Evolutionary conservation across 176 grass and related monocot species (phyloP).

Genomic region (Chrysopogon serrulatus): DNA sequence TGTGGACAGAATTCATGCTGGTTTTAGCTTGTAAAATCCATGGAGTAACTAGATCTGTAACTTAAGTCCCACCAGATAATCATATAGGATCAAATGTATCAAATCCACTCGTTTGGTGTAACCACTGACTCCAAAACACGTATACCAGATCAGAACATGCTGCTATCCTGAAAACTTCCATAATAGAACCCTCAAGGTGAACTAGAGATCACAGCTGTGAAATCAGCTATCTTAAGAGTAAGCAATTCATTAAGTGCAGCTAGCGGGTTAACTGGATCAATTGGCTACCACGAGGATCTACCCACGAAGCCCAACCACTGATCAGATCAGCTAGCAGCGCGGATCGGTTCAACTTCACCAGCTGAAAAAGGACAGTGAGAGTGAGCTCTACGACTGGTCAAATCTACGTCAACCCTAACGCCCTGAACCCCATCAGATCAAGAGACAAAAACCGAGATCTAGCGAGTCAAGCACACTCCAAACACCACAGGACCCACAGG

Average conservation of each 20-base stretch:
- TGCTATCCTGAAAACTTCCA: background rate
- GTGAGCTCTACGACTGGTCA: constrained; percentile 14
- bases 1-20: background rate
- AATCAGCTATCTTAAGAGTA: background rate
- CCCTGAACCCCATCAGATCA: background rate
- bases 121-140: background rate
- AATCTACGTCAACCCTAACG: background rate
- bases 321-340: background rate
- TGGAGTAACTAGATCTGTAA: background rate
- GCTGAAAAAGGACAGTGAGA: constrained; percentile 22
- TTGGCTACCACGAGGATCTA: background rate
- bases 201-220: background rate
- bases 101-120: background rate
- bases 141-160: background rate
- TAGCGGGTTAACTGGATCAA: background rate
- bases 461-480: background rate
- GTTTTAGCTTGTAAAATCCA: background rate
- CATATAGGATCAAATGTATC: background rate
- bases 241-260: background rate
- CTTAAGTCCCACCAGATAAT: background rate
- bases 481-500: background rate
- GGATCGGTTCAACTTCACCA: background rate
- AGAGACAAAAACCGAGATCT: background rate
- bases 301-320: background rate
- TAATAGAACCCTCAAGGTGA: background rate